These are phyloP conservation scores for Delonix regia DNA, from an alignment of 306 rosid genomes.

Conservation along the genomic window DNA sequence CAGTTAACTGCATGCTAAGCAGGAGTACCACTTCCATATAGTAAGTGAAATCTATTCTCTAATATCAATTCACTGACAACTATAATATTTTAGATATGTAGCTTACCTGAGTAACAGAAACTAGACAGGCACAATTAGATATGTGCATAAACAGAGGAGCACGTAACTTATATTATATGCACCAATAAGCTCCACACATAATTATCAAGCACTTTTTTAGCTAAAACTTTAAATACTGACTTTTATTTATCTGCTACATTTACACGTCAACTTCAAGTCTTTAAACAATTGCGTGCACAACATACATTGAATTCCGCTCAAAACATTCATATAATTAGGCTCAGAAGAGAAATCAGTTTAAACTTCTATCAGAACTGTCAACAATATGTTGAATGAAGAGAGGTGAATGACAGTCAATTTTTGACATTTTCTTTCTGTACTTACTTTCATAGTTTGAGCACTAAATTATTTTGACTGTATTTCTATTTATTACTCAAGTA, in stretches of 20 bases:
- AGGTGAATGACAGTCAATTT: background rate
- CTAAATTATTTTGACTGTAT: background rate
- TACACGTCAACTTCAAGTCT: background rate
- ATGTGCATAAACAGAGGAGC: background rate
- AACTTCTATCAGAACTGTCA: constrained; percentile 9
- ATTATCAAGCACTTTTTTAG: background rate
- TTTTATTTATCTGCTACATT: too few relatives aligned
- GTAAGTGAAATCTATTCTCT: constrained; percentile 17
- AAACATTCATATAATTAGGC: background rate
- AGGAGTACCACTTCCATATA: background rate
- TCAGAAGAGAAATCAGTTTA: background rate
- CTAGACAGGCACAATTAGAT: background rate
- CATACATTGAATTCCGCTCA: background rate
- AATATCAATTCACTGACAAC: constrained; percentile 21
- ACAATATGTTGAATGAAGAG: background rate
- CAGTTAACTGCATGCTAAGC: constrained; percentile 19
- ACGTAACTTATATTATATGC: background rate
- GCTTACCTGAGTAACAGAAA: constrained; percentile 22
- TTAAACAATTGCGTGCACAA: background rate
- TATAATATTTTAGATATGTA: constrained; percentile 18
- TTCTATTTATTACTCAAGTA: background rate
- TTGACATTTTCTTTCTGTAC: background rate
- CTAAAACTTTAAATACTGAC: background rate
- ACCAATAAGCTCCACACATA: background rate
- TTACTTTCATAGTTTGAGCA: background rate